Conservation (phyloP, 75 land plant species). For the Selaginella moellendorffii region DNA sequence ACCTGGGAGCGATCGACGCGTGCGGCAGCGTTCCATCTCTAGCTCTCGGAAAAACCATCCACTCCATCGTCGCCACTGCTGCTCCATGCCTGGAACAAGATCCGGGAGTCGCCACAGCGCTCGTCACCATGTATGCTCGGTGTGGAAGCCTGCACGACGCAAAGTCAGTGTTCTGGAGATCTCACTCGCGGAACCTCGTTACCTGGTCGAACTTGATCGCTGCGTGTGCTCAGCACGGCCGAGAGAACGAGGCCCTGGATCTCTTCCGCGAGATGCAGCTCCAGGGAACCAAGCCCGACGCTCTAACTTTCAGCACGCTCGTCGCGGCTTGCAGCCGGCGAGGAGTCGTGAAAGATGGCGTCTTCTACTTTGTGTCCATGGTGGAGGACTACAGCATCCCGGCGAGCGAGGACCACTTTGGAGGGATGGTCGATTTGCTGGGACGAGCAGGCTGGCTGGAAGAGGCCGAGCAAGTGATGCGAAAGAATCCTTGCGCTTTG, state of each 20-base stretch:
- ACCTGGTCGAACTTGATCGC: background rate
- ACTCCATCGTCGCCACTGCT: background rate
- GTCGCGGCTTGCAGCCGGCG: slow-evolving; percentile 16
- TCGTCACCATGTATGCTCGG: background rate
- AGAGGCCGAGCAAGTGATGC: slow-evolving; percentile 40
- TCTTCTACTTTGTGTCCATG: slow-evolving; percentile 29
- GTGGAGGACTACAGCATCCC: slow-evolving; percentile 16
- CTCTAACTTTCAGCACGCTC: background rate
- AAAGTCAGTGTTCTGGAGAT: background rate
- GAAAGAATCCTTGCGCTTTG: no score
- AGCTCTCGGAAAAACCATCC: background rate
- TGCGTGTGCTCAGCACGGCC: background rate
- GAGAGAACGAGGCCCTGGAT: background rate
- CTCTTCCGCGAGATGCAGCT: background rate
- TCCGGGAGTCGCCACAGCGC: background rate
- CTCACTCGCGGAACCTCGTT: background rate
- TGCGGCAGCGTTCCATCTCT: background rate
- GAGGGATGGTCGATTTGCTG: slow-evolving; percentile 40
- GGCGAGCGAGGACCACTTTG: slow-evolving; percentile 36
- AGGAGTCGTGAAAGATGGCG: slow-evolving; percentile 39
- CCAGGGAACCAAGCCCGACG: background rate
- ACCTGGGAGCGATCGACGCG: background rate
- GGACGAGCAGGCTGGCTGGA: slow-evolving; percentile 30
- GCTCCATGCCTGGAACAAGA: background rate
- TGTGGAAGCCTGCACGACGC: background rate